Percentiles rank a stretch among this genome's conserved stretches.
Conservation (phyloP, 1,284 basidiomycete species). For the Microbotryomycetes sp. region DNA sequence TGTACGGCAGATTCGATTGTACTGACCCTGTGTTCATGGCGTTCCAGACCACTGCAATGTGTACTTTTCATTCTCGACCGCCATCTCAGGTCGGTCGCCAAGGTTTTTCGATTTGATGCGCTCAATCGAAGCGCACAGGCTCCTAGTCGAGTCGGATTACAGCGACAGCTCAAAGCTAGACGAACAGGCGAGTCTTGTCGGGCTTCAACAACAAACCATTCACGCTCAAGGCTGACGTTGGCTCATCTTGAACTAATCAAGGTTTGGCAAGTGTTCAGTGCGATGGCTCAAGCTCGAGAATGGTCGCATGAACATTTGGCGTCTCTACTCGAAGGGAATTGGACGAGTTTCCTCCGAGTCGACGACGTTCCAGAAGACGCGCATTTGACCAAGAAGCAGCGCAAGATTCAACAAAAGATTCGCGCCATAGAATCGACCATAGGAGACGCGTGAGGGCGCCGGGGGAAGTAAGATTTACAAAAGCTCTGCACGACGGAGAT, state of each 20-base stretch:
- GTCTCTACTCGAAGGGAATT: constrained; percentile 41
- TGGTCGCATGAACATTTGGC: constrained; percentile 28
- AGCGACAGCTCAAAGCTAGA: constrained; percentile 17
- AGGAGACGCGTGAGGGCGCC: no score
- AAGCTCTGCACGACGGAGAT: constrained; percentile 4
- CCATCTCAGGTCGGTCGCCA: constrained; percentile 61
- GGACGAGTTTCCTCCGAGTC: constrained; percentile 42
- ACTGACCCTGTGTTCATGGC: neutral
- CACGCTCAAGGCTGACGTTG: no score
- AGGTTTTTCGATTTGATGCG: constrained; percentile 55
- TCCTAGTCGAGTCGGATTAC: constrained; percentile 67
- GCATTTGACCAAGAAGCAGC: no score
- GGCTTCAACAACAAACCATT: neutral
- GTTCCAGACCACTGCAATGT: constrained; percentile 55
- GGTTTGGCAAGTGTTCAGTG: constrained; percentile 27
- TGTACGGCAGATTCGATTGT: no score
- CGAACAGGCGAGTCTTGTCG: constrained; percentile 2
- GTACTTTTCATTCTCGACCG: constrained; percentile 68
- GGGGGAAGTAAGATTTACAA: neutral
- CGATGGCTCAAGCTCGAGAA: constrained; percentile 25
- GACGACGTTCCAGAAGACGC: no score
- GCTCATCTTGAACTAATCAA: constrained; percentile 27
- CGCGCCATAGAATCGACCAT: no score
- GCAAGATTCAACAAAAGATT: no score
- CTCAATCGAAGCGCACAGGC: constrained; percentile 52